These are phyloP conservation scores for Collybia sordida DNA, from an alignment of 768 basidiomycete species.

Conservation along the genomic window DNA sequence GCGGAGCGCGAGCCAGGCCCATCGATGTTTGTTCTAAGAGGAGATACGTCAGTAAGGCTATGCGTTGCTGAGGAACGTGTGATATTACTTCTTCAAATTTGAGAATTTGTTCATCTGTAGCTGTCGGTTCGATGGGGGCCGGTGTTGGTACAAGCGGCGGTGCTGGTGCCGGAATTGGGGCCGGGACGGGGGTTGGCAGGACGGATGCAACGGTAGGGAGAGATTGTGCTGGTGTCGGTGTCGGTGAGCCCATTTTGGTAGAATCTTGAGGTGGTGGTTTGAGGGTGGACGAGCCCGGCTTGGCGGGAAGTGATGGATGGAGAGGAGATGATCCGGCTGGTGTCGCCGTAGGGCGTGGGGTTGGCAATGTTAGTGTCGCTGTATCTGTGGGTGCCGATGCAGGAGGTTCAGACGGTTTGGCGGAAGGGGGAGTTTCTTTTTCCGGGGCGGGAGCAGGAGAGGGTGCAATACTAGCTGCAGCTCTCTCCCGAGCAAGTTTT, in stretches of 20 bases:
- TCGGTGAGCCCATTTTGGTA: conserved; percentile 23
- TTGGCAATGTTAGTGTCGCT: conserved; percentile 12
- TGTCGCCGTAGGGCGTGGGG: conserved; percentile 27
- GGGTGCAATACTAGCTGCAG: conserved; percentile 20
- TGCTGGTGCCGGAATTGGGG: conserved; percentile 27
- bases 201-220: conserved; percentile 24
- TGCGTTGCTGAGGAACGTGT: neutral
- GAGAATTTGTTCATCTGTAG: conserved; percentile 48
- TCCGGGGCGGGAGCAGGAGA: conserved; percentile 13
- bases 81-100: conserved; percentile 63
- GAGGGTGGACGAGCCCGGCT: conserved; percentile 48
- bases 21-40: conserved; percentile 69
- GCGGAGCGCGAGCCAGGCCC: conserved; percentile 81
- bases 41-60: neutral
- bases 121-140: conserved; percentile 19
- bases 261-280: conserved; percentile 25
- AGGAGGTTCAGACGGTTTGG: conserved; percentile 12
- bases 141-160: conserved; percentile 22
- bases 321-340: conserved; percentile 40
- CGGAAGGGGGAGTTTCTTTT: conserved; percentile 10
- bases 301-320: conserved; percentile 73
- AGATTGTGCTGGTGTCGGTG: conserved; percentile 17
- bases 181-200: conserved; percentile 24
- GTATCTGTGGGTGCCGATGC: conserved; percentile 16
- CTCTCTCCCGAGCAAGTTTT: conserved; percentile 25